Base-by-base conservation (phyloP, 768 basidiomycete genomes). In the Boletus sensibilis region DNA sequence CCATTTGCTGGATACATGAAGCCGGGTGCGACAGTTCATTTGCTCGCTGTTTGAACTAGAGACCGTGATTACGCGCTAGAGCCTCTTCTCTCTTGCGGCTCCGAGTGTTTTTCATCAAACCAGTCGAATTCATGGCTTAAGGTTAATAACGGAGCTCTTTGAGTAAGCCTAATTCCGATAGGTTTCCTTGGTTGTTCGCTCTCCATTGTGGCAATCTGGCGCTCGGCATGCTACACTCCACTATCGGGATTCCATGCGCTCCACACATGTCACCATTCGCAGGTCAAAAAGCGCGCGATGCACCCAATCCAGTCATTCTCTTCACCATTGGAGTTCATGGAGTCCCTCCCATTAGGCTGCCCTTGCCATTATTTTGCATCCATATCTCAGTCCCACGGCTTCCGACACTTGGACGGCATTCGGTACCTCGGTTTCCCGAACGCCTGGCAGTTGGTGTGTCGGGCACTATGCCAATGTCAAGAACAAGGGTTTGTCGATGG, bases 381-480 rank as follows among this genome's bases (percentile, higher is more conserved):
- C 13, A 13, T 13, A 5, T 52, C 49, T 43, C 41, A 23, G 34
- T 29, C 33, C 31, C 35, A 33, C 33, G 23, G 40, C 35, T 4
- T 43, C 64, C 59, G 35, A 34, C 43, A 6, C 27, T 3, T 41
- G 14, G n/a, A 37, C 53, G 39, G 55, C 48, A 20, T 29, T 51
- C 20, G 48, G 42, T 21, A 21, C 14, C 9, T n/a, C 10, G 8
- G n/a, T 12, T 31, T n/a, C 14, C 62, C 64, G 50, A 31, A 56
- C 9, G 34, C 61, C 50, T 59, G 50, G 57, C 52, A 1, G 31
- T 50, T 67, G 56, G 64, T 61, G 47, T 50, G 42, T 64, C 56
- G 52, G 56, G 41, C 41, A 38, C 52, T 47, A 47, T 57, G 39
- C 66, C 66, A 64, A 58, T 49, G 44, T 57, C 48, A 46, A 50